phyloP scores from a whole-genome alignment of 2,329 filamentous ascomycete genomes.

The Pochonia chlamydosporia region DNA sequence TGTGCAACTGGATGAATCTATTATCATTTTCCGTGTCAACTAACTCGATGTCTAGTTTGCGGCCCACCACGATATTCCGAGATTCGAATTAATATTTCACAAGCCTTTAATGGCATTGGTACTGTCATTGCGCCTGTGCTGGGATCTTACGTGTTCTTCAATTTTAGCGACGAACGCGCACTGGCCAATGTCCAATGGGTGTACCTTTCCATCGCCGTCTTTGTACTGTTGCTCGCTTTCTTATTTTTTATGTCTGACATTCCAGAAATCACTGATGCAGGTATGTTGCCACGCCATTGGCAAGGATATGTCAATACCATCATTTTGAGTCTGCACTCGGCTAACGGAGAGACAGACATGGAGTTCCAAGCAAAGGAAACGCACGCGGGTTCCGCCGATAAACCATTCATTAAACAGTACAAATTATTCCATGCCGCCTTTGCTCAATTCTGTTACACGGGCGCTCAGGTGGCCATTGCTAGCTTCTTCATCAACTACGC shows the following conservation, averaged over 20 bases:
- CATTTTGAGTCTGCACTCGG: too few relatives aligned
- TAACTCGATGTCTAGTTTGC: slow-evolving; percentile 25
- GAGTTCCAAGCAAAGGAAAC: slow-evolving; percentile 50
- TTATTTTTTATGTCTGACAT: slow-evolving; percentile 64
- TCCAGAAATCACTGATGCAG: slow-evolving; percentile 60
- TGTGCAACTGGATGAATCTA: too few relatives aligned
- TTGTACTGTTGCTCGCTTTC: slow-evolving; percentile 60
- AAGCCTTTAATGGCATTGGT: slow-evolving; percentile 72
- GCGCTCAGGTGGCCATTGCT: slow-evolving; percentile 63
- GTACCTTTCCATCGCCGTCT: slow-evolving; percentile 66
- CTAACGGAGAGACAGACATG: slow-evolving; percentile 44
- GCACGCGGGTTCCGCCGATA: slow-evolving; percentile 46
- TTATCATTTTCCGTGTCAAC: background rate
- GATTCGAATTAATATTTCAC: slow-evolving; percentile 68
- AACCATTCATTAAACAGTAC: slow-evolving; percentile 65
- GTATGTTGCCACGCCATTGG: slow-evolving; percentile 13
- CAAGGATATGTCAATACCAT: background rate
- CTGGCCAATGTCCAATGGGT: slow-evolving; percentile 70
- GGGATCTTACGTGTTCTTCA: slow-evolving; percentile 69
- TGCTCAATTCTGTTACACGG: slow-evolving; percentile 74
- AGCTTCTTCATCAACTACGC: slow-evolving; percentile 70
- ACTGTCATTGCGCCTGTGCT: slow-evolving; percentile 67
- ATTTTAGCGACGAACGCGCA: slow-evolving; percentile 48
- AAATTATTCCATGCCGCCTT: slow-evolving; percentile 69
- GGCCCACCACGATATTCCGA: slow-evolving; percentile 65